Conservation (phyloP, 192 early-diverging fungal genomes). For the Jimgerdemannia flammicorona region DNA sequence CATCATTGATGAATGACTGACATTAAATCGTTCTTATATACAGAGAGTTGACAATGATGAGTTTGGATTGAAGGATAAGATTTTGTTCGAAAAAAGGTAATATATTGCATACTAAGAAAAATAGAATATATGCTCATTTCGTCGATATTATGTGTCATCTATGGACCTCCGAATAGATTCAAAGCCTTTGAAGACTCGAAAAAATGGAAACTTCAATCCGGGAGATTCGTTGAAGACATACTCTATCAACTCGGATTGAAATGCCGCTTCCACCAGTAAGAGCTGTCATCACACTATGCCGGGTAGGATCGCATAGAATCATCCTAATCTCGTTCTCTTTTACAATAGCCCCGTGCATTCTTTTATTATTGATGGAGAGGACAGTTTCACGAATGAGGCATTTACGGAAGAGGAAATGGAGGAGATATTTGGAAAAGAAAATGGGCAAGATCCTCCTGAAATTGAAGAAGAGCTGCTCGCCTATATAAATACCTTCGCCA, state of each 20-base stretch:
- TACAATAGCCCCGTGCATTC: conserved; percentile 22
- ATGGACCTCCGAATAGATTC: background rate
- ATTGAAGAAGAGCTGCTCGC: conserved; percentile 3
- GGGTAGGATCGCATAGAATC: background rate
- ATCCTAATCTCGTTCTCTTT: conserved; percentile 5
- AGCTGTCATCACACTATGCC: conserved; percentile 10
- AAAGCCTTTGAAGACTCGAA: conserved; percentile 5
- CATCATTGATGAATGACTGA: no score
- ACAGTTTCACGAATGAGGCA: conserved; percentile 10
- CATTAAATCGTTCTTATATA: no score
- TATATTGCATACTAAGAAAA: no score
- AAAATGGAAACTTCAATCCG: conserved; percentile 20
- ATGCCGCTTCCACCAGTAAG: conserved; percentile 20
- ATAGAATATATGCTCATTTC: no score
- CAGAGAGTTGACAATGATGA: no score
- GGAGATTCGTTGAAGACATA: conserved; percentile 20
- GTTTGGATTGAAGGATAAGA: no score
- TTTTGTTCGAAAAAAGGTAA: no score
- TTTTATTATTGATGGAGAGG: conserved; percentile 15
- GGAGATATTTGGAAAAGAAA: conserved; percentile 16
- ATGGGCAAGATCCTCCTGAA: conserved; percentile 3
- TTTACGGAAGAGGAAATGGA: conserved; percentile 14
- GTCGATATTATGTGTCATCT: no score
- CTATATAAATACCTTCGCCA: conserved; percentile 4
- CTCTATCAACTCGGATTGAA: conserved; percentile 21